Base-by-base conservation (phyloP, 257 asterid genomes). In the Lavandula angustifolia region DNA sequence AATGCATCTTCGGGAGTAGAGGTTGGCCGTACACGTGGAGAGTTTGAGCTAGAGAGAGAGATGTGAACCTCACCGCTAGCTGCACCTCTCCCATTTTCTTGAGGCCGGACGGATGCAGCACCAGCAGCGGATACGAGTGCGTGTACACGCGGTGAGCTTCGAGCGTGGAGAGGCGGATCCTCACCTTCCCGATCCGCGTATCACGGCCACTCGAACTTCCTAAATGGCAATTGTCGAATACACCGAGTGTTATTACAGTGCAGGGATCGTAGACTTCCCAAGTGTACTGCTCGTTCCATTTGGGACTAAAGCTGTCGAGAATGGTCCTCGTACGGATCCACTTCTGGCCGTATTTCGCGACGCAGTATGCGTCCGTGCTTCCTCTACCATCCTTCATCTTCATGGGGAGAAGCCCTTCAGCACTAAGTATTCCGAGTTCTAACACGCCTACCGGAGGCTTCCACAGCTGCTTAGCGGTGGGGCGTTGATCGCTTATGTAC, bases 261-360 rank as follows among this genome's bases (percentile, higher is more conserved):
- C 89, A 84, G 1, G 96, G 96, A 72, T 88, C 96, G 17, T 80
- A 86, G 7, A 88, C 92, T 48, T 88, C 96, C 96, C 94, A 88
- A 0, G 92, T 86, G 74, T 86, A 86, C 54, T 85, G 95, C 70
- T 87, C 92, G 37, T 87, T 87, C 95, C 95, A 85, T 42, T 56
- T 83, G 17, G 96, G 96, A 16, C 69, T 60, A 3, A 84, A 81
- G 14, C 50, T 82, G 75, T 82, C 88, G 16, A 88, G 78, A 33
- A 86, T 75, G 0, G 96, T 88, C 65, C 92, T 65, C 0, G 96
- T 88, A 4, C 95, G 75, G 5, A 85, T 79, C 96, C 96, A 88
- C 64, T 88, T 88, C 63, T 84, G 96, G 1, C 92, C 96, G 40
- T 88, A 85, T 60, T 86, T 84, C 1, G 96, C 91, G 12, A 88